Base-by-base conservation (phyloP, 2,329 filamentous ascomycete species). In the Drechslerella dactyloides region DNA sequence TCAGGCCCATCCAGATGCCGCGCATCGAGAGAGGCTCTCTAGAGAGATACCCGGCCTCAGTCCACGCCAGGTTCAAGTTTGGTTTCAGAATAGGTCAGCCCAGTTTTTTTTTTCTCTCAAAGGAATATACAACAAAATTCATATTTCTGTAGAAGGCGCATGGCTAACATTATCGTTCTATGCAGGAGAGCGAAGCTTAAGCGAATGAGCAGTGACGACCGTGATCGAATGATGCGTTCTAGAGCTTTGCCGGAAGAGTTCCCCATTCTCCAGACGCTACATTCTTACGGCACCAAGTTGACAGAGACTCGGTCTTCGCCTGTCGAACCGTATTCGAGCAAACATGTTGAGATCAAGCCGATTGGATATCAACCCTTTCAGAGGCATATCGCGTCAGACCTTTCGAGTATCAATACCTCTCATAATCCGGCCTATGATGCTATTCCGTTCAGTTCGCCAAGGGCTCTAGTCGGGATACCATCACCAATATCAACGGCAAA, bases 11-110 rank as follows among this genome's bases (percentile, higher is more conserved):
- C 93, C 93, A 6, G 93, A 97, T 81, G 93, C 93, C 44, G 90
- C 90, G 52, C 92, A 96, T 79, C 85, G 93, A 74, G 93, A 96
- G 79, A 85, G 91, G 52, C 83, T 97, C 40, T 93, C 93, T 2
- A 84, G 89, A 74, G 91, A 97, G 79, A 97, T 97, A 51, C 93
- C 93, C 33, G 93, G 93, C 0, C 81, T 97, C 54, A 96, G 90
- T 77, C 91, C 93, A 40, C 87, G 93, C 73, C 93, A 97, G 79
- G 93, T 97, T 23, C 93, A 97, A 80, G 93, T 97, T 55, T 97
- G 93, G 93, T 97, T 97, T 81, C 93, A 97, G 80, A 97, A 97
- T 81, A 87, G 93, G 93, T 96, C 85, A 76, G 61, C 35, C 15
- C 11, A 3, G 11, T 21, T n/a, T n/a, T n/a, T n/a, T n/a, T n/a